These are phyloP conservation scores for Gilbertella persicaria DNA, from an alignment of 371 early-diverging fungal genomes.

Conservation along the genomic window DNA sequence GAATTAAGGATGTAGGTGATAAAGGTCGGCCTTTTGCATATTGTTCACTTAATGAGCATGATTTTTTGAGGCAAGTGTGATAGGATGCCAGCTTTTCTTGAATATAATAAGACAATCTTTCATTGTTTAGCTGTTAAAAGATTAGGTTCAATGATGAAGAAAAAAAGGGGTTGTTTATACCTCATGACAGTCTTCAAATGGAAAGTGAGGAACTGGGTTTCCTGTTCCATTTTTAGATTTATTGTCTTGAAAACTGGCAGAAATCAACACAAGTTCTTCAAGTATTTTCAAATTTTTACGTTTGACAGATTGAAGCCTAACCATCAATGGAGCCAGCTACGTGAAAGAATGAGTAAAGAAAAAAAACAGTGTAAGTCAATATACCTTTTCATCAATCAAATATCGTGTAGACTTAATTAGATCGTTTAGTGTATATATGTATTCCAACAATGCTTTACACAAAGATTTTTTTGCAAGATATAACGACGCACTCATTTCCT, in stretches of 20 bases:
- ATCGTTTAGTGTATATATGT: constrained; percentile 22
- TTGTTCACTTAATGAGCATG: constrained; percentile 11
- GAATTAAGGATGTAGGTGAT: constrained; percentile 17
- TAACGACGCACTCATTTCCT: constrained; percentile 24
- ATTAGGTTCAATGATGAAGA: too few species aligned
- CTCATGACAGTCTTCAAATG: constrained; percentile 13
- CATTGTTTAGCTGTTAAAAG: constrained; percentile 19
- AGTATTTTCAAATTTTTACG: constrained; percentile 20
- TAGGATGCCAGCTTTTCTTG: constrained; percentile 31
- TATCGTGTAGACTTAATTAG: constrained; percentile 22
- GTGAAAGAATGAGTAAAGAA: background rate
- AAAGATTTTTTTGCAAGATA: constrained; percentile 24
- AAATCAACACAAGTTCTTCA: constrained; percentile 15
- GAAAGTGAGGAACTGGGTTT: constrained; percentile 2
- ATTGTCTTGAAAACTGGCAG: constrained; percentile 11
- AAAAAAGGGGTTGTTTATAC: background rate
- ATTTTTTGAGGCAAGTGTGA: constrained; percentile 20
- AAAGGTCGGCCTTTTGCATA: constrained; percentile 11
- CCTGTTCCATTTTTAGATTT: background rate
- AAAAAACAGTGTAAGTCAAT: background rate
- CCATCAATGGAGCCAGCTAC: constrained; percentile 18
- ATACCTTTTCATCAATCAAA: constrained; percentile 25
- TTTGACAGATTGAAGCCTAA: constrained; percentile 18
- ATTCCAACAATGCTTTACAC: constrained; percentile 26
- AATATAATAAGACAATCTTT: constrained; percentile 30